Percentiles rank a stretch among this genome's conserved stretches.
Evolutionary conservation across 306 rosid genomes (phyloP).

Genomic region (Betula pendula): DNA sequence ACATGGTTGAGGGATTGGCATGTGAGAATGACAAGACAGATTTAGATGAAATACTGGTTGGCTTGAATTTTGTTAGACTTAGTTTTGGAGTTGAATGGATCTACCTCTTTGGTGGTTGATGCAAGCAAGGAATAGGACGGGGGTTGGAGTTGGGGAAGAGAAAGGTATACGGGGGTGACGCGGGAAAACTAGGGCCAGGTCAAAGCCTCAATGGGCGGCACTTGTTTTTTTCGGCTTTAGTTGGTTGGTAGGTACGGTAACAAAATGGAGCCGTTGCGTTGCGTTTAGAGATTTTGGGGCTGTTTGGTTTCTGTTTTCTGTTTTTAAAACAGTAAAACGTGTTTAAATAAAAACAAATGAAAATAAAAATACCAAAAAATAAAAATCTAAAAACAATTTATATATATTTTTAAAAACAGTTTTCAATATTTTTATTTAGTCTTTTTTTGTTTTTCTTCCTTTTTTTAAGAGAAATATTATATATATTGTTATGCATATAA

Average conservation of each 20-base stretch:
- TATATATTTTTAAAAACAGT: too few species aligned
- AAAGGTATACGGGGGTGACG: constrained; percentile 48
- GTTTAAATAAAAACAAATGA: too few species aligned
- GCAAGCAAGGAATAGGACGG: constrained; percentile 39
- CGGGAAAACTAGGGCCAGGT: constrained; percentile 58
- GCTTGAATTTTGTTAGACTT: not conserved
- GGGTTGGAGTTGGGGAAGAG: constrained; percentile 45
- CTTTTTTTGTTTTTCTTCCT: too few species aligned
- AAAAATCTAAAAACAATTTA: too few species aligned
- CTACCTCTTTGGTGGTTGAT: constrained; percentile 10
- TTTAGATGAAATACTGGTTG: not conserved
- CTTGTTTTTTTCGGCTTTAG: constrained; percentile 2
- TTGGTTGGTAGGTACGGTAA: not conserved
- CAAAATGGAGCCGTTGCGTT: not conserved
- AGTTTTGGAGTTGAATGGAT: constrained; percentile 40
- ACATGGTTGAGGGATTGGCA: constrained; percentile 41
- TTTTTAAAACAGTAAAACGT: too few species aligned
- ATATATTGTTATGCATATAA: too few species aligned
- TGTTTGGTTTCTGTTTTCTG: not conserved
- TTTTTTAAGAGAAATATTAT: too few species aligned
- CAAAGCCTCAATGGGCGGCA: constrained; percentile 16
- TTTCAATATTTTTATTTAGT: too few species aligned
- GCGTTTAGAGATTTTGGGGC: too few species aligned
- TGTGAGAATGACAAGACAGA: constrained; percentile 8
- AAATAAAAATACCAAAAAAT: too few species aligned